Percentiles rank a stretch among this genome's conserved stretches.
Evolutionary conservation across 2,329 filamentous ascomycete species (phyloP).

Genomic region (Colletotrichum scovillei): DNA sequence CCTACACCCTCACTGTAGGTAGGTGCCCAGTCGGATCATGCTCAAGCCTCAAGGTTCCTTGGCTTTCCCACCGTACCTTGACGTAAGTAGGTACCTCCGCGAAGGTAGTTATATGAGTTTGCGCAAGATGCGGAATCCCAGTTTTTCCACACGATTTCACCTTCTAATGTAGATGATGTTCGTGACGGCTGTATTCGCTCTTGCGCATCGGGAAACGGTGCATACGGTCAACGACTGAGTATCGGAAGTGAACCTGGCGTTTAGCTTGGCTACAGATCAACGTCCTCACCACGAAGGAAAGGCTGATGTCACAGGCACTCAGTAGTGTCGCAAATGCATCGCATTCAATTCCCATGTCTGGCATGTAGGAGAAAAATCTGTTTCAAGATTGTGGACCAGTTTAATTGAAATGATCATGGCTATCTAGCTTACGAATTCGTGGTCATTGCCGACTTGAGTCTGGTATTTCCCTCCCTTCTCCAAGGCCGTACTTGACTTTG

Average conservation of each 20-base stretch:
- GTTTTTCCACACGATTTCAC: no score
- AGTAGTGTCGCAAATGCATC: background rate
- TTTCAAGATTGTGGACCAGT: background rate
- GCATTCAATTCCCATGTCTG: background rate
- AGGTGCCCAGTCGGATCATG: background rate
- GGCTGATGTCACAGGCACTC: background rate
- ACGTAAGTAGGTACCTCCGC: no score
- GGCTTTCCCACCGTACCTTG: no score
- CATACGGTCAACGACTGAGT: no score
- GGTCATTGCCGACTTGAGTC: background rate
- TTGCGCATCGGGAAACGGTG: no score
- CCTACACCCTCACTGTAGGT: no score
- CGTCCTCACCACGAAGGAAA: background rate
- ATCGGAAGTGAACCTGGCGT: background rate
- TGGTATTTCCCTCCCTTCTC: background rate
- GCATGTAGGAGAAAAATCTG: background rate
- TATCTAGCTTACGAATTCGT: background rate
- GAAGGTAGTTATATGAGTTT: no score
- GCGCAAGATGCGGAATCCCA: no score
- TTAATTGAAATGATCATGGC: background rate
- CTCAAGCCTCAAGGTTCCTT: no score
- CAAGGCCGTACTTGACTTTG: background rate
- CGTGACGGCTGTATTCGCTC: no score
- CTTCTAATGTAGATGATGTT: no score
- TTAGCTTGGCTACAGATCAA: background rate